phyloP scores from a whole-genome alignment of 257 asterid genomes.

The Buddleja alternifolia region DNA sequence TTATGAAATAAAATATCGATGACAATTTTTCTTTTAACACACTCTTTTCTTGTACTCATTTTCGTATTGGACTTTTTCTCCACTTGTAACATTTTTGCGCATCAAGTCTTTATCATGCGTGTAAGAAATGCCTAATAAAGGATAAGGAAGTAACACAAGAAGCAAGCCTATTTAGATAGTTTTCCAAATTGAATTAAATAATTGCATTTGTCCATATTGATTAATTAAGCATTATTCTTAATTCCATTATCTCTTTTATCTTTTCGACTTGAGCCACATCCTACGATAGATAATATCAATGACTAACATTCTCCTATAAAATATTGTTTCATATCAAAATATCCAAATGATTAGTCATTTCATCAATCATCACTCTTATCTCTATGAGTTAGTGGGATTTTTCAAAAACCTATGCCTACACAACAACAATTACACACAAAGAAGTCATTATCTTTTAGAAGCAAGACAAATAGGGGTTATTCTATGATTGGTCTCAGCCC shows the following conservation, averaged over 20 bases:
- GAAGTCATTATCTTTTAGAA: not conserved
- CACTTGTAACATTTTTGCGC: not conserved
- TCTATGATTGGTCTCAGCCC: too few relatives aligned
- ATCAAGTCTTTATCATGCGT: not conserved
- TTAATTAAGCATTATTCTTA: not conserved
- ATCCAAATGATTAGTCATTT: slow-evolving; percentile 13
- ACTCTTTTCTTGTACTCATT: too few relatives aligned
- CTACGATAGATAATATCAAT: too few relatives aligned
- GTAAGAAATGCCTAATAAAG: not conserved
- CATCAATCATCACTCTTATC: slow-evolving; percentile 20
- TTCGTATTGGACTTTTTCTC: too few relatives aligned
- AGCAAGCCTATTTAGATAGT: not conserved
- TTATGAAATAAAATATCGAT: too few relatives aligned
- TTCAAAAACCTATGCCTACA: not conserved
- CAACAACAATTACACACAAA: not conserved
- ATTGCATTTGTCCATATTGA: not conserved
- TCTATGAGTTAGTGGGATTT: not conserved
- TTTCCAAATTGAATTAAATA: not conserved
- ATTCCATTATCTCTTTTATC: too few relatives aligned
- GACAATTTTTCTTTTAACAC: too few relatives aligned
- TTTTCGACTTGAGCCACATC: too few relatives aligned
- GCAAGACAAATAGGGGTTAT: too few relatives aligned
- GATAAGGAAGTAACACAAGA: not conserved
- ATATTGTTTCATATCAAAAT: not conserved
- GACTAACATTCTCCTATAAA: too few relatives aligned